Evolutionary conservation across 495 filamentous ascomycete species (phyloP).

Genomic region (Cetradonia linearis): DNA sequence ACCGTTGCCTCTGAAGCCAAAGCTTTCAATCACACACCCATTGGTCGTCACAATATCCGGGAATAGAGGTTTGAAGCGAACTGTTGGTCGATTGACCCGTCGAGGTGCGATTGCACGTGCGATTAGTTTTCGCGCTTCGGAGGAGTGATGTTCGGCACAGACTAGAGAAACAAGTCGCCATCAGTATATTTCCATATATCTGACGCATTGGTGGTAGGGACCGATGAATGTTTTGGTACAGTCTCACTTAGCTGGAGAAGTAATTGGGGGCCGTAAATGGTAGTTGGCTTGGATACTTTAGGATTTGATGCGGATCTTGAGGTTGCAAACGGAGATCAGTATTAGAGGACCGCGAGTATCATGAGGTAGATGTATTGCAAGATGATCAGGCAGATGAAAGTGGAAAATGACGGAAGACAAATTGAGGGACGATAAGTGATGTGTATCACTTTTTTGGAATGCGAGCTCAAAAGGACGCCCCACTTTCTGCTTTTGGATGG

Average conservation of each 20-base stretch:
- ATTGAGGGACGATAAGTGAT: slow-evolving; percentile 13
- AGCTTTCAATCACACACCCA: background rate
- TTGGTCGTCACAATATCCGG: background rate
- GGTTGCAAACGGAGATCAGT: background rate
- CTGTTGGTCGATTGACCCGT: background rate
- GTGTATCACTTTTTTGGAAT: slow-evolving; percentile 8
- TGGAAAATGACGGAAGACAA: slow-evolving; percentile 5
- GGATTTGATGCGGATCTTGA: background rate
- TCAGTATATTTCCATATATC: background rate
- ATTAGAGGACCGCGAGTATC: background rate
- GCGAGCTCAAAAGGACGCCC: background rate
- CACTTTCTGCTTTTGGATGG: slow-evolving; percentile 6
- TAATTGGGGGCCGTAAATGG: background rate
- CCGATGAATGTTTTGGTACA: background rate
- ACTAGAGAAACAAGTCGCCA: background rate
- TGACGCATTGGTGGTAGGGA: background rate
- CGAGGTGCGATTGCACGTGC: background rate
- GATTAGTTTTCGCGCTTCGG: background rate
- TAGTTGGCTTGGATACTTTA: background rate
- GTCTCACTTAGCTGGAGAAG: background rate
- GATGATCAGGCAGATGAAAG: background rate
- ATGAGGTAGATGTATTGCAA: background rate
- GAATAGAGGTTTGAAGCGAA: background rate
- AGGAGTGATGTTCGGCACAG: background rate
- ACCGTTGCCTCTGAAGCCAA: background rate